A percentile compares a stretch with the other conserved stretches of the same genome.
These are phyloP conservation scores for Teratosphaeria zuluensis DNA, from an alignment of 2,329 filamentous ascomycete species.

Conservation along the genomic window DNA sequence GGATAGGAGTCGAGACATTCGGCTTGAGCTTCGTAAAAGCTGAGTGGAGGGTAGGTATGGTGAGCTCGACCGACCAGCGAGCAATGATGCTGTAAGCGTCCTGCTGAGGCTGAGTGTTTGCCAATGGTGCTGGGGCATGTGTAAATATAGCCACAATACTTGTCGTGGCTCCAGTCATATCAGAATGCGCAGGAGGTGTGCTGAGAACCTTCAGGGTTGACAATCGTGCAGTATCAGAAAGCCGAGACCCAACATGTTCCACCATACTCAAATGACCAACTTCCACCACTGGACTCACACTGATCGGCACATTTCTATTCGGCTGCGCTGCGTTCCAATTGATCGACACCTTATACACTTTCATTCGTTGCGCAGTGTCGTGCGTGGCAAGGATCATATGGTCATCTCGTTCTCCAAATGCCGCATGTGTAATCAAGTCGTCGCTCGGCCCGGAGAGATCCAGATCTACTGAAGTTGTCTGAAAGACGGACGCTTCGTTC, in stretches of 20 bases:
- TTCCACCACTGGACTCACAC: constrained; percentile 20
- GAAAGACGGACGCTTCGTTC: constrained; percentile 60
- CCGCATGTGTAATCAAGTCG: constrained; percentile 70
- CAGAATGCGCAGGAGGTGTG: constrained; percentile 48
- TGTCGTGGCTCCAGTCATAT: constrained; percentile 33
- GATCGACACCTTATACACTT: constrained; percentile 62
- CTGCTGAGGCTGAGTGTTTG: constrained; percentile 49
- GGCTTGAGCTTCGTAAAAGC: constrained; percentile 27
- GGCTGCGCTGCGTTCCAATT: constrained; percentile 54
- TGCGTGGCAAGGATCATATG: constrained; percentile 57
- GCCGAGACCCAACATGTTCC: constrained; percentile 17
- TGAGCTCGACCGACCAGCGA: constrained; percentile 66
- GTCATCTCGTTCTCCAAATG: constrained; percentile 48
- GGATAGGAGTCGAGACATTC: constrained; percentile 8
- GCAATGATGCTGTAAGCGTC: constrained; percentile 66
- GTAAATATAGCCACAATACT: constrained; percentile 67
- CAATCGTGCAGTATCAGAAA: constrained; percentile 16
- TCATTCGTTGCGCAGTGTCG: constrained; percentile 61
- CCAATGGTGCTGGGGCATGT: constrained; percentile 27
- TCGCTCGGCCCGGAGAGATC: constrained; percentile 28
- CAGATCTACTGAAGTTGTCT: constrained; percentile 60
- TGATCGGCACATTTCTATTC: constrained; percentile 15
- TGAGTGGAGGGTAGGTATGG: constrained; percentile 22
- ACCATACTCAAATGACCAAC: constrained; percentile 19
- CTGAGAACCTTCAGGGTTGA: constrained; percentile 18